Conservation (phyloP, 805 yeast genomes). For the Kockiozyma suomiensis region DNA sequence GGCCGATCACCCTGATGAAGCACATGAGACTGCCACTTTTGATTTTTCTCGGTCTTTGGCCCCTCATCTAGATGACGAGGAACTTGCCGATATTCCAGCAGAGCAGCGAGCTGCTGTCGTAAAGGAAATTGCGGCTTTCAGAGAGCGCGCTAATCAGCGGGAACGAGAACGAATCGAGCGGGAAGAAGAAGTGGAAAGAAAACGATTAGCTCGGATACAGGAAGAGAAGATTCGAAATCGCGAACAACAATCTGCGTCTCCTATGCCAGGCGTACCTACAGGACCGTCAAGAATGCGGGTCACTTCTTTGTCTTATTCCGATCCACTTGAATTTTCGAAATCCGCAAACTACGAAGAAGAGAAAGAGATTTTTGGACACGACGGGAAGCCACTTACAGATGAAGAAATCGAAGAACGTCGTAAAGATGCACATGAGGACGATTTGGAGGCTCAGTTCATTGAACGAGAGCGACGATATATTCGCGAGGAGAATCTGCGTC, state of each 20-base stretch:
- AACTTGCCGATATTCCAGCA: constrained; percentile 31
- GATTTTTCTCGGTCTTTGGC: neutral
- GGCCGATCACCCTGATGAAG: constrained; percentile 15
- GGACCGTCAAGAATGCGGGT: constrained; percentile 9
- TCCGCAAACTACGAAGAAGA: constrained; percentile 5
- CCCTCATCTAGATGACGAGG: constrained; percentile 26
- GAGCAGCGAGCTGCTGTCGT: constrained; percentile 30
- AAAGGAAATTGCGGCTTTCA: constrained; percentile 30
- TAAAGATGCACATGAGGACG: constrained; percentile 23
- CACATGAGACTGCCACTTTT: neutral
- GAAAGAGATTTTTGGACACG: constrained; percentile 9
- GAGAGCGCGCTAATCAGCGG: constrained; percentile 32
- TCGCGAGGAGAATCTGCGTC: constrained; percentile 28
- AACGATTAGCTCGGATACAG: constrained; percentile 20
- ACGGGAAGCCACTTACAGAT: constrained; percentile 23
- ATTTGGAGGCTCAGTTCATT: constrained; percentile 24
- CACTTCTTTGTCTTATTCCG: constrained; percentile 7
- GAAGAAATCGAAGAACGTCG: constrained; percentile 30
- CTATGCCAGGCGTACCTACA: constrained; percentile 10
- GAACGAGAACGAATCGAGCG: constrained; percentile 31
- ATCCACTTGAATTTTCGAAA: constrained; percentile 23
- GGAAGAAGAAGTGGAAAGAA: constrained; percentile 29
- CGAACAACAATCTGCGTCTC: constrained; percentile 3
- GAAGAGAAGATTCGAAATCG: constrained; percentile 13
- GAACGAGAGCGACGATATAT: constrained; percentile 32